Percentiles rank a stretch among this genome's conserved stretches.
phyloP scores from a whole-genome alignment of 768 basidiomycete species.

The Boletus subcaerulescens region DNA sequence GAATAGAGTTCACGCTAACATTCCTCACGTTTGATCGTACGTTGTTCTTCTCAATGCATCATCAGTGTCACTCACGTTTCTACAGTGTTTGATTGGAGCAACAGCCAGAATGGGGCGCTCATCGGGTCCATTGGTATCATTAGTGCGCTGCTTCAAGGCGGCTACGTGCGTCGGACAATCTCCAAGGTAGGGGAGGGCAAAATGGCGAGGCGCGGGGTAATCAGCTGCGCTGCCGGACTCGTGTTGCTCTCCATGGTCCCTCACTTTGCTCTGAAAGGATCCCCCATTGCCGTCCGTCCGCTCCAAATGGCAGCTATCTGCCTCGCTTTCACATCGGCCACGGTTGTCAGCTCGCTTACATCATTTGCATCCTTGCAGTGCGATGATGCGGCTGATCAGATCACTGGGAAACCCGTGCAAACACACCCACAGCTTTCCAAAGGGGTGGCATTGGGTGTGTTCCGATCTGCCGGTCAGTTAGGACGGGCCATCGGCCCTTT shows the following conservation, averaged over 20 bases:
- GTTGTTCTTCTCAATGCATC: constrained; percentile 26
- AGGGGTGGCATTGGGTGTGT: constrained; percentile 79
- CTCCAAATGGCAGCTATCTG: constrained; percentile 74
- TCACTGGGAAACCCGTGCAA: constrained; percentile 51
- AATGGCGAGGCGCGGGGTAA: constrained; percentile 81
- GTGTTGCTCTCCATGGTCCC: constrained; percentile 72
- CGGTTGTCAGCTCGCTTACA: constrained; percentile 91
- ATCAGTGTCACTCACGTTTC: not conserved
- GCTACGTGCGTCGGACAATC: constrained; percentile 84
- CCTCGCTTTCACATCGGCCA: constrained; percentile 92
- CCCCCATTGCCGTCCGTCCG: constrained; percentile 46
- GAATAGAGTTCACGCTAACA: constrained; percentile 94
- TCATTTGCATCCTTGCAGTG: constrained; percentile 89
- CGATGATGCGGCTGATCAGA: constrained; percentile 63
- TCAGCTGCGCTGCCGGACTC: constrained; percentile 69
- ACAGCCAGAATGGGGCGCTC: constrained; percentile 81
- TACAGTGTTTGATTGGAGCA: constrained; percentile 84
- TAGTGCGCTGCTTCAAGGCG: constrained; percentile 87
- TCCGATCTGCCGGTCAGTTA: constrained; percentile 91
- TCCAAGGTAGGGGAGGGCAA: constrained; percentile 72
- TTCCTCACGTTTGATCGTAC: constrained; percentile 89
- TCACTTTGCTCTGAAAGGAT: constrained; percentile 40
- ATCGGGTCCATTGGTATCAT: constrained; percentile 88
- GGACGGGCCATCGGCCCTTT: constrained; percentile 92
- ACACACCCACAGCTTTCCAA: constrained; percentile 72